Conservation (phyloP, 2,329 filamentous ascomycete species). For the Aphanocladium album region DNA sequence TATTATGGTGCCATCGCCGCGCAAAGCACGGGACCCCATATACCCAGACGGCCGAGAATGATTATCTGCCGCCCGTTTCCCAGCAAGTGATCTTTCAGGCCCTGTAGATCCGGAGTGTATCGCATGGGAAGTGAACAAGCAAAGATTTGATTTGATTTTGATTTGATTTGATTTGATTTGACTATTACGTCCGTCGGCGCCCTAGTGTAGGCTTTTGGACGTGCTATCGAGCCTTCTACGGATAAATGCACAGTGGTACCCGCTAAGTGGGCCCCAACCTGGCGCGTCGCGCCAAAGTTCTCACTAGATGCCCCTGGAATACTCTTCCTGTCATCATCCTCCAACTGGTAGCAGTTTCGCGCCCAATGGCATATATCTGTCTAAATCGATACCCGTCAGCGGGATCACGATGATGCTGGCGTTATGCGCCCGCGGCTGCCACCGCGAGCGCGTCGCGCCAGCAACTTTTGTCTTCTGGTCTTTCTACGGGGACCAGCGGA, state of each 20-base stretch:
- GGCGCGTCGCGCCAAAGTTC: background rate
- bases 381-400: background rate
- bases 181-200: background rate
- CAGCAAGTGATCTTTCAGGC: too few relatives aligned
- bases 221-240: background rate
- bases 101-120: too few relatives aligned
- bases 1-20: too few relatives aligned
- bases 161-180: background rate
- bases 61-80: too few relatives aligned
- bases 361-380: background rate
- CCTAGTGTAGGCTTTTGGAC: background rate
- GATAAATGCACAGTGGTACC: background rate
- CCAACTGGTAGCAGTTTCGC: background rate
- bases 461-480: background rate
- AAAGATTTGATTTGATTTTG: background rate
- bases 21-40: too few relatives aligned
- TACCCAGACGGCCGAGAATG: too few relatives aligned
- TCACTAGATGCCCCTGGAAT: background rate
- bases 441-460: background rate
- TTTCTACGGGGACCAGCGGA: background rate
- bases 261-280: background rate
- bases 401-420: background rate
- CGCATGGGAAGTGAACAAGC: too few relatives aligned
- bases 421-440: background rate
- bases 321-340: background rate